Percentiles rank a stretch among this genome's conserved stretches.
Evolutionary conservation across 805 yeast genomes (phyloP).

Genomic region (Metschnikowia arizonensis): DNA sequence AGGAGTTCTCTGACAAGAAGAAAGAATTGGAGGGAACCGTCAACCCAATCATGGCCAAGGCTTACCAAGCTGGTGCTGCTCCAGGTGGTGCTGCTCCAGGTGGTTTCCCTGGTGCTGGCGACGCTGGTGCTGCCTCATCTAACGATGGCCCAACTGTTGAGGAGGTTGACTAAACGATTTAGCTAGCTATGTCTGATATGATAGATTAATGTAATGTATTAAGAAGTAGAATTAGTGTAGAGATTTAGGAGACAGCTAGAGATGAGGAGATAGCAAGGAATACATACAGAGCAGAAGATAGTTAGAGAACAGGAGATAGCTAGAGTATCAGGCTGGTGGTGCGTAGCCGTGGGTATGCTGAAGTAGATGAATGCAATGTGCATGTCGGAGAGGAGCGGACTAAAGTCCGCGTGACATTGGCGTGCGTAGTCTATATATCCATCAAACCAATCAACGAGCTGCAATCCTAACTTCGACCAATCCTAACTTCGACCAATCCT

Average conservation of each 20-base stretch:
- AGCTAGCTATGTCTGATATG: slow-evolving; percentile 14
- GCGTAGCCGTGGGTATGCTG: too few relatives aligned
- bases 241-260: background rate
- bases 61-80: slow-evolving; percentile 91
- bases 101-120: slow-evolving; percentile 61
- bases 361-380: background rate
- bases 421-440: too few relatives aligned
- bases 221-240: slow-evolving; percentile 5
- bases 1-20: slow-evolving; percentile 88
- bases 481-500: too few relatives aligned
- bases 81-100: slow-evolving; percentile 53
- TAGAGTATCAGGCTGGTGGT: too few relatives aligned
- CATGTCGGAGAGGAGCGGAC: background rate
- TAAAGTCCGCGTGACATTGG: background rate
- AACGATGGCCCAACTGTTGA: slow-evolving; percentile 50
- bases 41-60: slow-evolving; percentile 95
- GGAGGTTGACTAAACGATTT: slow-evolving; percentile 44
- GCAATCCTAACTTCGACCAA: too few relatives aligned
- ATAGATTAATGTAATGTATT: slow-evolving; percentile 15
- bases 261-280: too few relatives aligned
- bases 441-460: too few relatives aligned
- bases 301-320: too few relatives aligned
- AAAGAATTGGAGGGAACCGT: slow-evolving; percentile 94
- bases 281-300: too few relatives aligned
- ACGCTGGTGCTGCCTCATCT: slow-evolving; percentile 35